Percentiles rank a stretch among this genome's conserved stretches.
These are phyloP conservation scores for Solanum okadae DNA, from an alignment of 257 asterid genomes.

Conservation along the genomic window DNA sequence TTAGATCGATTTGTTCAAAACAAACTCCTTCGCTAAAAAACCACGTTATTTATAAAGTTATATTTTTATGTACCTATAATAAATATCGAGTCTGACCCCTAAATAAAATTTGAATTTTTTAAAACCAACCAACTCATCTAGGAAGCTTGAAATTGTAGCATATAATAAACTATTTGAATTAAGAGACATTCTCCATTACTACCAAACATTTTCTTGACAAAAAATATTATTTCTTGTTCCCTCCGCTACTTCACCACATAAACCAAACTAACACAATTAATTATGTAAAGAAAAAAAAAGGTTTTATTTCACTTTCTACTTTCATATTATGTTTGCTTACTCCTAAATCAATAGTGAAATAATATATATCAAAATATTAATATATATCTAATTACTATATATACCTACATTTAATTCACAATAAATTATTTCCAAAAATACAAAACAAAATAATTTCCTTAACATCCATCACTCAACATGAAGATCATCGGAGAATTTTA, in stretches of 20 bases:
- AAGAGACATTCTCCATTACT: not conserved
- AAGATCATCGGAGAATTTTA: no score
- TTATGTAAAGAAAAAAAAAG: not conserved
- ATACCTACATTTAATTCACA: not conserved
- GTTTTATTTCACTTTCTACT: not conserved
- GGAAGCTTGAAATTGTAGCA: not conserved
- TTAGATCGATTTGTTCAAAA: not conserved
- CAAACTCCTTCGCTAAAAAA: not conserved
- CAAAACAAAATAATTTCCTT: not conserved
- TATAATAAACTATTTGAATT: not conserved
- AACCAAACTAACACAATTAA: conserved; percentile 2
- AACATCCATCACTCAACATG: not conserved
- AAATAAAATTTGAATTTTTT: not conserved
- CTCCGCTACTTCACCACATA: conserved; percentile 6
- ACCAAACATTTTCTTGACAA: not conserved
- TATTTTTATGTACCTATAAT: not conserved
- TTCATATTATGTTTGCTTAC: not conserved
- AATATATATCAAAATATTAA: not conserved
- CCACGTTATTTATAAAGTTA: not conserved
- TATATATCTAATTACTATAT: not conserved
- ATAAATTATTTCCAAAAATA: not conserved
- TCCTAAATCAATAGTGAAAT: not conserved
- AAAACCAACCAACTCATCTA: not conserved
- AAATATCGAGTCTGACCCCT: not conserved
- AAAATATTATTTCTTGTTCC: conserved; percentile 5